phyloP scores from a whole-genome alignment of 495 filamentous ascomycete genomes.

The Penicillium silybi region DNA sequence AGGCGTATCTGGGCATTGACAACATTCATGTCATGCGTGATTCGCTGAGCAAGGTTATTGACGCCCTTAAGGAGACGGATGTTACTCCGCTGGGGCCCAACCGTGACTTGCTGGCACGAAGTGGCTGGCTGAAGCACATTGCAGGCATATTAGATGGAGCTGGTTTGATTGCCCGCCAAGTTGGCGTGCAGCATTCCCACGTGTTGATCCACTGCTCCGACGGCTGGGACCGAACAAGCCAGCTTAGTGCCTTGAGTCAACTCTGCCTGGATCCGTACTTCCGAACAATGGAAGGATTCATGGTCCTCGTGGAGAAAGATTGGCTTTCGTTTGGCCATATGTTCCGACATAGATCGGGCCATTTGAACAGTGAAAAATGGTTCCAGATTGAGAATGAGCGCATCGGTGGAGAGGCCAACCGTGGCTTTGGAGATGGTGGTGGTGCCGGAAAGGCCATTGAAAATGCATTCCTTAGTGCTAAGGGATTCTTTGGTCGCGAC shows the following conservation, averaged over 20 bases:
- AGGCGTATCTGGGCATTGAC: slow-evolving; percentile 94
- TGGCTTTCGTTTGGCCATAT: slow-evolving; percentile 98
- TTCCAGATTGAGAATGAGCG: slow-evolving; percentile 76
- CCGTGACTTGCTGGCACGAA: slow-evolving; percentile 74
- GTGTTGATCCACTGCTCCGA: slow-evolving; percentile 97
- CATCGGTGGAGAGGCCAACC: slow-evolving; percentile 44
- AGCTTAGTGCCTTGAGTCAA: slow-evolving; percentile 91
- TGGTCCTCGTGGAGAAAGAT: slow-evolving; percentile 93
- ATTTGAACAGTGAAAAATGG: slow-evolving; percentile 89
- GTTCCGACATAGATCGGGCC: slow-evolving; percentile 86
- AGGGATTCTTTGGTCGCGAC: slow-evolving; percentile 82
- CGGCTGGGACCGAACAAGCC: slow-evolving; percentile 96
- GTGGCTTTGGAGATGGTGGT: slow-evolving; percentile 45
- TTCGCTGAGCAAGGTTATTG: slow-evolving; percentile 82
- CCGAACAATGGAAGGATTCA: slow-evolving; percentile 91
- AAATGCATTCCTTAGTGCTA: slow-evolving; percentile 81
- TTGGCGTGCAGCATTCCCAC: slow-evolving; percentile 89
- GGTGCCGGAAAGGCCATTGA: slow-evolving; percentile 75
- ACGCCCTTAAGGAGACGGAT: slow-evolving; percentile 89
- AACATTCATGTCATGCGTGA: slow-evolving; percentile 99
- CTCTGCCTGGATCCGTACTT: slow-evolving; percentile 95
- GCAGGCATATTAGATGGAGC: slow-evolving; percentile 78
- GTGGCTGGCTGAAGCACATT: slow-evolving; percentile 92
- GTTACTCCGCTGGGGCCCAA: slow-evolving; percentile 80
- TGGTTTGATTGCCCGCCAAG: slow-evolving; percentile 76